Conservation (phyloP, 2,329 filamentous ascomycete genomes). For the Fusarium verrucosum region DNA sequence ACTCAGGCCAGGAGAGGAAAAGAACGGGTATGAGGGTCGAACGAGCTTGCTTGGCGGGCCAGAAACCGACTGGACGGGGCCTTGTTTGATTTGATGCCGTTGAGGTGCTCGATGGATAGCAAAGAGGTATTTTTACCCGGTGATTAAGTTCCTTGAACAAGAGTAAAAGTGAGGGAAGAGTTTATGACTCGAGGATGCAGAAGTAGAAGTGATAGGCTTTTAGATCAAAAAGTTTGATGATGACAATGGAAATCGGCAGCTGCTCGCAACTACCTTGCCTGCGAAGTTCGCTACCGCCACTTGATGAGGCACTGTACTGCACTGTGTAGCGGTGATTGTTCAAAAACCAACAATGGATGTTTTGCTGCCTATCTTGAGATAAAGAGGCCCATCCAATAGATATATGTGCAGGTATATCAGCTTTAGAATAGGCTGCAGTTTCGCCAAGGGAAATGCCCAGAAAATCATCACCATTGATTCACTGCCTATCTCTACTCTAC, state of each 20-base stretch:
- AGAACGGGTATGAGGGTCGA: slow-evolving; percentile 42
- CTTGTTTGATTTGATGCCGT: slow-evolving; percentile 26
- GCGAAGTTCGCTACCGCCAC: slow-evolving; percentile 30
- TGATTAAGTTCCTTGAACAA: slow-evolving; percentile 7
- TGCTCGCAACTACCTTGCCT: slow-evolving; percentile 16
- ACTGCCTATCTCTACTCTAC: background rate
- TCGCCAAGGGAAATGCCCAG: background rate
- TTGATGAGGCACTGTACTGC: slow-evolving; percentile 9
- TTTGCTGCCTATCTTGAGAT: background rate
- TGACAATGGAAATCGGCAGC: slow-evolving; percentile 4
- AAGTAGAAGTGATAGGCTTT: slow-evolving; percentile 16
- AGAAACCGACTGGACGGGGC: slow-evolving; percentile 26
- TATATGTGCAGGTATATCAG: no score
- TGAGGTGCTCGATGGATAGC: slow-evolving; percentile 18
- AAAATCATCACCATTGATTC: slow-evolving; percentile 9
- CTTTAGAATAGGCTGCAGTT: background rate
- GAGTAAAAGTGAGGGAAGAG: background rate
- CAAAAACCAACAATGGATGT: background rate
- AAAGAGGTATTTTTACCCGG: slow-evolving; percentile 19
- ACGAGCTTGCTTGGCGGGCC: slow-evolving; percentile 36
- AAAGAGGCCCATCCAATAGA: background rate
- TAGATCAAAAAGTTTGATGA: slow-evolving; percentile 8
- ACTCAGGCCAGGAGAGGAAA: slow-evolving; percentile 40
- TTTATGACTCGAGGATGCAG: slow-evolving; percentile 8
- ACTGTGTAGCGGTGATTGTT: slow-evolving; percentile 18